A percentile compares a stretch with the other conserved stretches of the same genome.
These are phyloP conservation scores for Coemansia sp. DNA, from an alignment of 371 early-diverging fungal genomes.

Conservation along the genomic window DNA sequence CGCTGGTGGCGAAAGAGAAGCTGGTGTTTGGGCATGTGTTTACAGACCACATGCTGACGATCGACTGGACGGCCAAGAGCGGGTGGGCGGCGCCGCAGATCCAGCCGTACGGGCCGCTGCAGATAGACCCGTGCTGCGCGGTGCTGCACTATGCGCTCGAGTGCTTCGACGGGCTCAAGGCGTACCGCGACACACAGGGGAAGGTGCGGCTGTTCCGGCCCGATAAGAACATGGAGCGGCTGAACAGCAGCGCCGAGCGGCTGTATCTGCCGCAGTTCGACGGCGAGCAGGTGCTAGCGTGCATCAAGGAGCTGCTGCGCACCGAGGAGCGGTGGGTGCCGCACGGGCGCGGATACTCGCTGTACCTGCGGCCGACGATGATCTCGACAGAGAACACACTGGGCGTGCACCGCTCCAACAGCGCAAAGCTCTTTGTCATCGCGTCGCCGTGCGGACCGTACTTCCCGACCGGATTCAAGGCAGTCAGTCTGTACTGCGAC, in stretches of 20 bases:
- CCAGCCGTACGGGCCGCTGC: slow-evolving; percentile 75
- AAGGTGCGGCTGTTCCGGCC: slow-evolving; percentile 85
- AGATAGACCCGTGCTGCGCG: slow-evolving; percentile 33
- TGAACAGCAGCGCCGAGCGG: slow-evolving; percentile 69
- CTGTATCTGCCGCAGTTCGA: slow-evolving; percentile 86
- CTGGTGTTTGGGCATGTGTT: slow-evolving; percentile 88
- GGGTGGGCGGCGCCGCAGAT: slow-evolving; percentile 79
- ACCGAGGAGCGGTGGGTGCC: slow-evolving; percentile 90
- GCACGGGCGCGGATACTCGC: slow-evolving; percentile 84
- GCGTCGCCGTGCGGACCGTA: slow-evolving; percentile 94
- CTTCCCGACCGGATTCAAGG: slow-evolving; percentile 68
- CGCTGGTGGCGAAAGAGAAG: slow-evolving; percentile 75
- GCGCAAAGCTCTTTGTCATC: slow-evolving; percentile 84
- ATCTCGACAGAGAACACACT: slow-evolving; percentile 79
- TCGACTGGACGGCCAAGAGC: slow-evolving; percentile 71
- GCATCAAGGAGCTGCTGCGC: slow-evolving; percentile 81
- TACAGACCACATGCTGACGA: slow-evolving; percentile 89
- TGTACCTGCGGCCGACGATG: slow-evolving; percentile 92
- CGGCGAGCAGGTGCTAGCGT: slow-evolving; percentile 73
- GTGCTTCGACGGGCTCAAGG: slow-evolving; percentile 94
- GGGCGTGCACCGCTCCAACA: slow-evolving; percentile 59
- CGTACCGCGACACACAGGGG: slow-evolving; percentile 82
- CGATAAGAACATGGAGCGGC: slow-evolving; percentile 88
- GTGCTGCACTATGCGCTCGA: slow-evolving; percentile 41
- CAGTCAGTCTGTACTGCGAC: slow-evolving; percentile 83